A percentile compares a stretch with the other conserved stretches of the same genome.
phyloP scores from a whole-genome alignment of 1,284 basidiomycete genomes.

The Boletellus deceptivus region DNA sequence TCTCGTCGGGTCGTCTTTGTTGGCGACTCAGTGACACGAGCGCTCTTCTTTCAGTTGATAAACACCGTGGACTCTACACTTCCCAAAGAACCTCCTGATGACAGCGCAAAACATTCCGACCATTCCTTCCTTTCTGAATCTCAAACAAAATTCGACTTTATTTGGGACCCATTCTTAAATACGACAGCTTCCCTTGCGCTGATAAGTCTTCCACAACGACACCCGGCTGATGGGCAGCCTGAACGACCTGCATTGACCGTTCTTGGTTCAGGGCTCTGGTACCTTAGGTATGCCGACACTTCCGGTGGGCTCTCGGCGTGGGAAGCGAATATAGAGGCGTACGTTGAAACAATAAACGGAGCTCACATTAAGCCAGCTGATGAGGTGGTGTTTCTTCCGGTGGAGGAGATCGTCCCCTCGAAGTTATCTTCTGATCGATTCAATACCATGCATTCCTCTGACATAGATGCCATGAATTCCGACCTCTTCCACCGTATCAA shows the following conservation, averaged over 20 bases:
- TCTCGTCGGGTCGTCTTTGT: conserved; percentile 67
- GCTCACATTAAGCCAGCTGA: conserved; percentile 53
- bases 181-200: conserved; percentile 48
- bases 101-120: conserved; percentile 69
- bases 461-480: conserved; percentile 87
- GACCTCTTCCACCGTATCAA: conserved; percentile 71
- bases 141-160: conserved; percentile 60
- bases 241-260: conserved; percentile 64
- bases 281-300: conserved; percentile 65
- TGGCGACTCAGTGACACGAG: conserved; percentile 83
- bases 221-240: conserved; percentile 1
- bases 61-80: conserved; percentile 56
- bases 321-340: conserved; percentile 68
- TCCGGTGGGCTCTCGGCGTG: conserved; percentile 77
- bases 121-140: conserved; percentile 45
- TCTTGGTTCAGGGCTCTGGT: conserved; percentile 85
- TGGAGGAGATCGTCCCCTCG: conserved; percentile 60
- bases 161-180: conserved; percentile 84
- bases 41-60: conserved; percentile 74
- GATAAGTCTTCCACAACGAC: conserved; percentile 26
- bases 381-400: conserved; percentile 71
- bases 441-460: conserved; percentile 65
- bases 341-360: conserved; percentile 51
- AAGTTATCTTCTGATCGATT: conserved; percentile 66
- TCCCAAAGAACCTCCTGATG: conserved; percentile 52